These are phyloP conservation scores for Colletotrichum orbiculare DNA, from an alignment of 2,329 filamentous ascomycete genomes.

Conservation along the genomic window DNA sequence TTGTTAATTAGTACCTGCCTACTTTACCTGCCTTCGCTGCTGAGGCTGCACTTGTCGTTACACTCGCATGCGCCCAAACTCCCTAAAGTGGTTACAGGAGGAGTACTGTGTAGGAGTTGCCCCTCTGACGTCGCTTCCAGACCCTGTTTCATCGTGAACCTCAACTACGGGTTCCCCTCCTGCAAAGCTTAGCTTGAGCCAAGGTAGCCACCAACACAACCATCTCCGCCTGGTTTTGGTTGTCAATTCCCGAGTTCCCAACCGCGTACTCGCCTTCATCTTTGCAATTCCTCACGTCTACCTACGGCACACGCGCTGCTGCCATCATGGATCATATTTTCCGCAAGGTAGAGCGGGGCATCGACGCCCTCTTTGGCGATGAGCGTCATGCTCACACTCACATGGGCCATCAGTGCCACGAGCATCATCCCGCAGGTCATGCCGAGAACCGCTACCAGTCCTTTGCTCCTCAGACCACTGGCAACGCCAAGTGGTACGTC, in stretches of 20 bases:
- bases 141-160: conserved; percentile 31
- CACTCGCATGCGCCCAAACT: too few species aligned
- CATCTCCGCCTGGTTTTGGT: neutral
- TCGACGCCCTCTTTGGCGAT: conserved; percentile 53
- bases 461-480: conserved; percentile 79
- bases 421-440: conserved; percentile 55
- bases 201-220: conserved; percentile 6
- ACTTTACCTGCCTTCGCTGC: too few species aligned
- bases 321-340: conserved; percentile 53
- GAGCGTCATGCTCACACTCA: conserved; percentile 60
- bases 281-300: too few species aligned
- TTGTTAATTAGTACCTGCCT: too few species aligned
- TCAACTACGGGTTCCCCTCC: conserved; percentile 28
- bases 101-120: conserved; percentile 5
- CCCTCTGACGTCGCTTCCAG: conserved; percentile 34
- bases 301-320: conserved; percentile 3
- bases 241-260: too few species aligned
- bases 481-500: conserved; percentile 88
- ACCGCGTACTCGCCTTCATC: too few species aligned
- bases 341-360: conserved; percentile 55
- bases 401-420: conserved; percentile 51
- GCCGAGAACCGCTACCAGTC: conserved; percentile 67
- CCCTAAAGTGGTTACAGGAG: too few species aligned
- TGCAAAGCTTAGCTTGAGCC: conserved; percentile 27
- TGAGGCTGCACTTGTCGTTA: too few species aligned